phyloP scores from a whole-genome alignment of 345 rosid species.

The Litchi chinensis region DNA sequence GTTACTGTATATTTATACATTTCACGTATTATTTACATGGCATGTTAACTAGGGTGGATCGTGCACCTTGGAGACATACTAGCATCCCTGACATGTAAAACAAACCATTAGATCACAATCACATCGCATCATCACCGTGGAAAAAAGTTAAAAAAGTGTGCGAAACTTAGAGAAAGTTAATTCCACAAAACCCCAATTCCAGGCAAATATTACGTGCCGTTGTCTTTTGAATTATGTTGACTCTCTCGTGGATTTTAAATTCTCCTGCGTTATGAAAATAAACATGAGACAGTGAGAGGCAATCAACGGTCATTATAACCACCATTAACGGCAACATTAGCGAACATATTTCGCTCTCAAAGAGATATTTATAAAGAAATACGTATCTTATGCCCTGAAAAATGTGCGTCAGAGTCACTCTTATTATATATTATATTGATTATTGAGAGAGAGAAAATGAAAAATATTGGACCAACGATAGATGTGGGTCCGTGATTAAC shows the following conservation, averaged over 20 bases:
- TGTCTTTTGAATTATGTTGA: conserved; percentile 21
- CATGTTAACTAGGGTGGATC: too few relatives aligned
- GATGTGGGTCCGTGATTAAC: not conserved
- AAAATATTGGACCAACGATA: not conserved
- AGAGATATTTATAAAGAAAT: not conserved
- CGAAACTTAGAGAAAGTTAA: not conserved
- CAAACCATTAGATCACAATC: not conserved
- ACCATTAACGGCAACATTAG: conserved; percentile 52
- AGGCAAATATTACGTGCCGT: conserved; percentile 39
- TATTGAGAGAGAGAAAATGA: not conserved
- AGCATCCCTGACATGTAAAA: not conserved
- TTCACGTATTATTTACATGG: too few relatives aligned
- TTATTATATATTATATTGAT: not conserved
- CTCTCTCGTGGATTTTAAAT: conserved; percentile 17
- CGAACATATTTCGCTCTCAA: conserved; percentile 35
- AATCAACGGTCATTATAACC: conserved; percentile 39
- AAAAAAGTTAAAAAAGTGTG: not conserved
- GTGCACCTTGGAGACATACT: too few relatives aligned
- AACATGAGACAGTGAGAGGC: not conserved
- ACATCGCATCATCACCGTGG: not conserved
- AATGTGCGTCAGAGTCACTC: not conserved
- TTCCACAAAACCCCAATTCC: conserved; percentile 27
- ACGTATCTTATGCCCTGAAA: not conserved
- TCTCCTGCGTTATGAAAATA: conserved; percentile 21
- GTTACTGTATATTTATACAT: too few relatives aligned